Evolutionary conservation across 371 early-diverging fungal species (phyloP), one percentile per base, ranked within the genome.

Genomic region (Smittium mucronatum): DNA sequence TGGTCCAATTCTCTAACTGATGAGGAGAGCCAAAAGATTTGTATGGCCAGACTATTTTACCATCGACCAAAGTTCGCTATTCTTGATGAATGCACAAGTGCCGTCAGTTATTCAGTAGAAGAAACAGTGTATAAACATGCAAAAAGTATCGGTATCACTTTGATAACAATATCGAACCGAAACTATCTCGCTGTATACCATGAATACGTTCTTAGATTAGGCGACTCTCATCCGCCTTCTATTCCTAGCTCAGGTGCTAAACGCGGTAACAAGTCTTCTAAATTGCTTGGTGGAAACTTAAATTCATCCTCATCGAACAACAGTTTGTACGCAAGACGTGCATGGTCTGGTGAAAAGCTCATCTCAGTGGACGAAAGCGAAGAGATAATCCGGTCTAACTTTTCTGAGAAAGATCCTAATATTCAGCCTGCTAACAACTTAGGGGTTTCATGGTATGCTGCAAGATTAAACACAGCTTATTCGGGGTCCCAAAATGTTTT

Each of bases 51-150:
- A 31, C 72, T 92, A 63, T 92, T 89, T 74, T 92, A 92, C 73
- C 92, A 92, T 67, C 81, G 81, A 57, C 92, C 92, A n/a, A 85
- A 87, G 72, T 92, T 90, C 81, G 91, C 92, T 2, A 90, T 92
- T 64, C 81, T 92, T 67, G 92, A 91, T 73, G 91, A 91, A 78
- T 90, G 91, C 75, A 92, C 93, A 5, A 87, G 87, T 59, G 93
- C 93, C 0, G 92, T 92, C 26, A 89, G 89, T 70, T 84, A 87
- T 11, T 93, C 92, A 70, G 86, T 90, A 26, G 93, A 92, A 73
- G 89, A 88, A 2, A 84, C 88, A 71, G 89, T 92, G 88, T 92
- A 92, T 69, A 85, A 86, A 69, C 83, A 89, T 71, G 92, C 92
- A 57, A 87, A 87, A 64, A 78, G 85, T 68, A 80, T 88, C 26